Evolutionary conservation across 1,284 basidiomycete species (phyloP).

Genomic region (Puccinia polysora): DNA sequence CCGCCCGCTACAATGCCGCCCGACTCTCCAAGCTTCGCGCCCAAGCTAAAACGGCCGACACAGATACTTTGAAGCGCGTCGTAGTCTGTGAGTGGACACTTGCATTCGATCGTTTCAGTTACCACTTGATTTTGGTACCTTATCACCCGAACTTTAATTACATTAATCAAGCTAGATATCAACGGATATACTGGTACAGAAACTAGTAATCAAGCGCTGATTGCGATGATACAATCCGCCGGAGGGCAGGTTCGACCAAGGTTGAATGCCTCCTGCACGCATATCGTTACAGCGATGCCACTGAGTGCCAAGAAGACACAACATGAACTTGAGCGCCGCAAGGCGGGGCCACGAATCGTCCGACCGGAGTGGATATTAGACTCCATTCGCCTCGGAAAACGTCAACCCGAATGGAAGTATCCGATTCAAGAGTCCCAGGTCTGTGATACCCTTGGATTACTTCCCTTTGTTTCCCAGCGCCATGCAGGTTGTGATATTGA

Average conservation of each 20-base stretch:
- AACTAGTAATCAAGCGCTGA: conserved; percentile 21
- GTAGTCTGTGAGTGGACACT: conserved; percentile 23
- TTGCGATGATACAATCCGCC: conserved; percentile 13
- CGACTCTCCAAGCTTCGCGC: conserved; percentile 29
- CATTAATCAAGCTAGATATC: conserved; percentile 9
- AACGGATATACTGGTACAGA: conserved; percentile 41
- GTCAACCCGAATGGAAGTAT: conserved; percentile 39
- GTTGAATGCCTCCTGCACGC: conserved; percentile 15
- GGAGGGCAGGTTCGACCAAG: conserved; percentile 30
- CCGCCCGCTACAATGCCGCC: conserved; percentile 1
- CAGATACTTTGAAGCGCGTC: conserved; percentile 15
- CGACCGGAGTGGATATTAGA: conserved; percentile 34
- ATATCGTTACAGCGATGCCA: conserved; percentile 33
- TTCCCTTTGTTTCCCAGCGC: not conserved
- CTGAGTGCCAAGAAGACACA: conserved; percentile 38
- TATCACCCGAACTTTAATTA: not conserved
- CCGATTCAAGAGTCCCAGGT: conserved; percentile 14
- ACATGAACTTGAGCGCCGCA: conserved; percentile 3
- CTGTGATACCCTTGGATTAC: not conserved
- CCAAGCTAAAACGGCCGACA: conserved; percentile 39
- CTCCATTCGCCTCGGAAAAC: conserved; percentile 24
- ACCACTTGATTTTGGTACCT: not conserved
- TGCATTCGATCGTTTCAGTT: not conserved
- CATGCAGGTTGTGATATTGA: not conserved
- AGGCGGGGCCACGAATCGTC: conserved; percentile 17